A percentile compares a stretch with the other conserved stretches of the same genome.
phyloP scores from a whole-genome alignment of 148 eudicot species.

The Rhododendron mucronatum region DNA sequence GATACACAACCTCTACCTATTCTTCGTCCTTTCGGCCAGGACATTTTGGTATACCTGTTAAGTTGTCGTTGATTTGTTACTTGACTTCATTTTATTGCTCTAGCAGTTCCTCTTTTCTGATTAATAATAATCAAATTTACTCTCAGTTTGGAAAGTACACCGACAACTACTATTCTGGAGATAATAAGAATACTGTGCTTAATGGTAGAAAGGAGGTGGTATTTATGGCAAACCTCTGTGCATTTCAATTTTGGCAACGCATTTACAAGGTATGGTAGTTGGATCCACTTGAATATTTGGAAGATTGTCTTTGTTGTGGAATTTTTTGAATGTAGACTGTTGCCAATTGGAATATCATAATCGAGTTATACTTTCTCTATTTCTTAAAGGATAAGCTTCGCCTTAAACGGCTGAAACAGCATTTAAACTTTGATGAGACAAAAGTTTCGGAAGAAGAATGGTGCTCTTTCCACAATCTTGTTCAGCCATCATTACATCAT shows the following conservation, averaged over 20 bases:
- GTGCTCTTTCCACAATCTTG: slow-evolving; percentile 75
- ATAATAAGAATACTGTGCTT: slow-evolving; percentile 31
- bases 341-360: not conserved
- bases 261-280: slow-evolving; percentile 50
- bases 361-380: not conserved
- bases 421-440: slow-evolving; percentile 31
- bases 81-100: not conserved
- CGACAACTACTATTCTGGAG: slow-evolving; percentile 45
- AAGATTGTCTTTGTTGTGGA: not conserved
- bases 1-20: slow-evolving; percentile 85
- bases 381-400: slow-evolving; percentile 66
- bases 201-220: slow-evolving; percentile 61
- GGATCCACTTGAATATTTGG: not conserved
- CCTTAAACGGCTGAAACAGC: slow-evolving; percentile 44
- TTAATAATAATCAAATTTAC: not conserved
- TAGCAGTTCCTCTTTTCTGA: not conserved
- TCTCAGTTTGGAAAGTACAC: slow-evolving; percentile 53
- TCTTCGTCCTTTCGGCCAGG: slow-evolving; percentile 80
- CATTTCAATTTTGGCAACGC: slow-evolving; percentile 89
- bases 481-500: slow-evolving; percentile 67
- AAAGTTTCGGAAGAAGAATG: slow-evolving; percentile 72
- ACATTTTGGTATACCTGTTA: slow-evolving; percentile 41
- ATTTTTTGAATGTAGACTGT: not conserved
- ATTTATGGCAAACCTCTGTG: slow-evolving; percentile 63
- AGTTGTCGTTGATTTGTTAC: not conserved